Evolutionary conservation across 257 asterid species (phyloP), one percentile per base, ranked within the genome.

Genomic region (Sherardia arvensis): DNA sequence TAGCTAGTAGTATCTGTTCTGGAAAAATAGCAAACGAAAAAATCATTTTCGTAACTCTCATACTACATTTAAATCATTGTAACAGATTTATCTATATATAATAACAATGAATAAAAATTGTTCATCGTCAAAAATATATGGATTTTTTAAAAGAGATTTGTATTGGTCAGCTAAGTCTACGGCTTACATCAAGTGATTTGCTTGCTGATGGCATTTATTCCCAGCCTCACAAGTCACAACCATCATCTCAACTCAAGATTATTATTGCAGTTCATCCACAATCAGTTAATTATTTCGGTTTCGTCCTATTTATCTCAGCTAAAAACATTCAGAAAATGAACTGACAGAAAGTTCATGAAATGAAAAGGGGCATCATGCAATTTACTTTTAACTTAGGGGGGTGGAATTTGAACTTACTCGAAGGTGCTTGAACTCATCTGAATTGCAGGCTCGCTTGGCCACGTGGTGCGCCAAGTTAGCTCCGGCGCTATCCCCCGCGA

Each of bases 401-500:
- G 3, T 11, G 23, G 12, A 43, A 17, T 3, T 38, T 10, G 47
- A 6, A 43, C 78, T 68, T 66, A 53, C 91, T 85, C 82, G 85
- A 51, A 87, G 69, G 40, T 33, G 60, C 4, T 61, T 59, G 54
- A 89, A 83, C n/a, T 26, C 63, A n/a, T 30, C 65, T 1, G 82
- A 66, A 25, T 67, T 60, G 59, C 79, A 78, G 10, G 76, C 95
- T 26, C 87, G 83, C 45, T 63, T 59, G 1, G 90, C 78, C 30
- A 85, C 85, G 71, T 87, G 95, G 75, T 89, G 95, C 6, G 95
- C 85, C 33, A 89, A 47, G 32, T 89, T 86, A 12, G 75, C 96
- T 12, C 95, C 95, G 59, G 97, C 97, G 18, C 94, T 86, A 22
- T 89, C 97, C 26, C 97, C 95, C 15, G 86, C 97, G 5, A 86